Conservation (phyloP, 2,329 filamentous ascomycete species). For the Akanthomyces muscarius region DNA sequence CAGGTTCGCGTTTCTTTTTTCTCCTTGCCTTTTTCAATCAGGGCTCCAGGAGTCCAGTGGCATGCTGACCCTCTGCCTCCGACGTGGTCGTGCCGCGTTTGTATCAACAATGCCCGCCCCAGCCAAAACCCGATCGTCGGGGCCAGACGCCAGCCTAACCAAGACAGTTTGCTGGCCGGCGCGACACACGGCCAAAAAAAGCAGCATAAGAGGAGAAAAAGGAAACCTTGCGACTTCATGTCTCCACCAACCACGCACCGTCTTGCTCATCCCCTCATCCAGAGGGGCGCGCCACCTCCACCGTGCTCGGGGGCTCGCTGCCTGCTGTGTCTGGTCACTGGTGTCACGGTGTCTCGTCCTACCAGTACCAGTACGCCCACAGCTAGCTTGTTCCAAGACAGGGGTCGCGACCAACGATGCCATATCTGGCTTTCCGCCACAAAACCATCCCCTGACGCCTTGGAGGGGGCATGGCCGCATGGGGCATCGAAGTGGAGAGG, state of each 20-base stretch:
- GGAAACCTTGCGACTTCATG: slow-evolving; percentile 2
- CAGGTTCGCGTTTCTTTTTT: neutral
- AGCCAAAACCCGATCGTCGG: slow-evolving; percentile 6
- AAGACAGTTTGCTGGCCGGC: slow-evolving; percentile 10
- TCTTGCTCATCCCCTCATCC: neutral
- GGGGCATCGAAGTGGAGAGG: neutral
- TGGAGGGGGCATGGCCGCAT: neutral
- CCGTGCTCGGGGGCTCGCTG: neutral
- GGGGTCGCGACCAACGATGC: slow-evolving; percentile 4
- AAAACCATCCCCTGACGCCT: neutral
- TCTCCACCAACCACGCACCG: neutral
- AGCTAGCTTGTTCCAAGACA: neutral
- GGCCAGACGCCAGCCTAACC: neutral
- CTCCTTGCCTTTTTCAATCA: neutral
- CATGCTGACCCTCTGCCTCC: neutral
- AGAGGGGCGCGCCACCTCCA: neutral
- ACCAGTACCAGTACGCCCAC: neutral
- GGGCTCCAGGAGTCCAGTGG: neutral
- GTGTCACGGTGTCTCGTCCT: too few relatives aligned
- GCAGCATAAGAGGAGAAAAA: neutral
- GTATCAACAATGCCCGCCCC: slow-evolving; percentile 8
- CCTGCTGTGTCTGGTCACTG: neutral
- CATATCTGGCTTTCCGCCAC: neutral
- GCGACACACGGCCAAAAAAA: neutral
- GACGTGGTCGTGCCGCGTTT: slow-evolving; percentile 12